phyloP scores from a whole-genome alignment of 495 filamentous ascomycete genomes.

The Aspergillus haitiensis region DNA sequence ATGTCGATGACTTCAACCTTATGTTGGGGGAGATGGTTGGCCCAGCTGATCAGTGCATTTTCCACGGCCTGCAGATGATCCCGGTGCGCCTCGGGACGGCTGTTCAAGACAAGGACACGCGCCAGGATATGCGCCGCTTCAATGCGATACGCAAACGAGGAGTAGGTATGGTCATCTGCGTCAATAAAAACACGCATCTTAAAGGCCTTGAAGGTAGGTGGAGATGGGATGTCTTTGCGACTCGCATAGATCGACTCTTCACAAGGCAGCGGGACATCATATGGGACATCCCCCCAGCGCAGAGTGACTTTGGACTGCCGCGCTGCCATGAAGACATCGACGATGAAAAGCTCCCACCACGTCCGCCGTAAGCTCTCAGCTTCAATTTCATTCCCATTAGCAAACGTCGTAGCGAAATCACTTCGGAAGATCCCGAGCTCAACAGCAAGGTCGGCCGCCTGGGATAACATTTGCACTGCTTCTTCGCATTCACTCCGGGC shows the following conservation, averaged over 20 bases:
- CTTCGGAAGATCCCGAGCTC: constrained; percentile 40
- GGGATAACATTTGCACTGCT: constrained; percentile 34
- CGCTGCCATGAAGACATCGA: constrained; percentile 39
- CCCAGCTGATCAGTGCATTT: constrained; percentile 48
- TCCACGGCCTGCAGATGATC: constrained; percentile 47
- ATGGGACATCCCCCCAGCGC: constrained; percentile 34
- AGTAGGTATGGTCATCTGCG: constrained; percentile 33
- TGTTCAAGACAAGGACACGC: constrained; percentile 39
- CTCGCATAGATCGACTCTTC: constrained; percentile 40
- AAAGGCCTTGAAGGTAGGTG: constrained; percentile 36
- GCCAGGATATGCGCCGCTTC: constrained; percentile 42
- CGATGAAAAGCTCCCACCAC: constrained; percentile 47
- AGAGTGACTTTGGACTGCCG: constrained; percentile 32
- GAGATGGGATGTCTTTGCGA: constrained; percentile 30
- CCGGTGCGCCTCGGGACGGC: constrained; percentile 37
- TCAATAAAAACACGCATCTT: constrained; percentile 38
- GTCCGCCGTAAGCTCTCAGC: constrained; percentile 44
- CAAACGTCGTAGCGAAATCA: constrained; percentile 33
- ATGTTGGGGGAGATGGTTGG: constrained; percentile 41
- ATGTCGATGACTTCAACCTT: constrained; percentile 47
- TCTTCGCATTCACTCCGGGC: constrained; percentile 37
- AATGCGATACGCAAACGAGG: constrained; percentile 47
- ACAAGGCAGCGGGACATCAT: constrained; percentile 42
- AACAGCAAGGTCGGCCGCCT: constrained; percentile 36
- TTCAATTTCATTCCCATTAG: constrained; percentile 31